Percentiles rank a stretch among this genome's conserved stretches.
These are phyloP conservation scores for Peziza echinospora DNA, from an alignment of 495 filamentous ascomycete species.

Conservation along the genomic window DNA sequence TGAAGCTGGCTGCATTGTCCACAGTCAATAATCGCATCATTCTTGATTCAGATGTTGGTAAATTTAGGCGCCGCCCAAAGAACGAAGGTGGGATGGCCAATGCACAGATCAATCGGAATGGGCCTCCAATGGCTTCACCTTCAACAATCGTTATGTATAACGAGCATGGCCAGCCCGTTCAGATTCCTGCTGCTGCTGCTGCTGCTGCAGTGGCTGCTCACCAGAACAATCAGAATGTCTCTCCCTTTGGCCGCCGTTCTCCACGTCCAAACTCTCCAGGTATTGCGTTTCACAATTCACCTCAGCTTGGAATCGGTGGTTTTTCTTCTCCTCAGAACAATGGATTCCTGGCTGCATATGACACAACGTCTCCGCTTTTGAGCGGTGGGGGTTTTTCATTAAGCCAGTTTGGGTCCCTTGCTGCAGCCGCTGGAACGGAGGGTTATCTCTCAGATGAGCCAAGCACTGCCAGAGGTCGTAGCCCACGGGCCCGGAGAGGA, in stretches of 20 bases:
- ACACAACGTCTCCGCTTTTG: constrained; percentile 48
- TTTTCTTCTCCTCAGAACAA: constrained; percentile 85
- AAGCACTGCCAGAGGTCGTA: constrained; percentile 70
- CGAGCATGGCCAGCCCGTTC: constrained; percentile 80
- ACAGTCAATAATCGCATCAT: constrained; percentile 98
- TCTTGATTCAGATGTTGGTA: constrained; percentile 68
- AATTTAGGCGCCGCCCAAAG: constrained; percentile 45
- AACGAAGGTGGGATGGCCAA: background rate
- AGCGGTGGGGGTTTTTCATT: constrained; percentile 52
- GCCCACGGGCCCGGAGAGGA: constrained; percentile 76
- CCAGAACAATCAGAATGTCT: constrained; percentile 27
- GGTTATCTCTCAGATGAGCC: constrained; percentile 92
- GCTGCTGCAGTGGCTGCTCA: constrained; percentile 70
- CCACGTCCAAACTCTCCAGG: constrained; percentile 74
- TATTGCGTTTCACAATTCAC: constrained; percentile 52
- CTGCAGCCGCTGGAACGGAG: constrained; percentile 41
- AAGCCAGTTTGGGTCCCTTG: constrained; percentile 44
- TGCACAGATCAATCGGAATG: background rate
- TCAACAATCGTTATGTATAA: constrained; percentile 69
- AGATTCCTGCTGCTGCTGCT: constrained; percentile 64
- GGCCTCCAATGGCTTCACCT: constrained; percentile 25
- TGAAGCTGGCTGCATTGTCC: constrained; percentile 92
- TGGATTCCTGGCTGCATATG: constrained; percentile 79
- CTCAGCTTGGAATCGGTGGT: constrained; percentile 39
- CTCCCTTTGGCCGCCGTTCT: constrained; percentile 49